Evolutionary conservation across 345 rosid genomes (phyloP).

Genomic region (Gossypium sturtianum): DNA sequence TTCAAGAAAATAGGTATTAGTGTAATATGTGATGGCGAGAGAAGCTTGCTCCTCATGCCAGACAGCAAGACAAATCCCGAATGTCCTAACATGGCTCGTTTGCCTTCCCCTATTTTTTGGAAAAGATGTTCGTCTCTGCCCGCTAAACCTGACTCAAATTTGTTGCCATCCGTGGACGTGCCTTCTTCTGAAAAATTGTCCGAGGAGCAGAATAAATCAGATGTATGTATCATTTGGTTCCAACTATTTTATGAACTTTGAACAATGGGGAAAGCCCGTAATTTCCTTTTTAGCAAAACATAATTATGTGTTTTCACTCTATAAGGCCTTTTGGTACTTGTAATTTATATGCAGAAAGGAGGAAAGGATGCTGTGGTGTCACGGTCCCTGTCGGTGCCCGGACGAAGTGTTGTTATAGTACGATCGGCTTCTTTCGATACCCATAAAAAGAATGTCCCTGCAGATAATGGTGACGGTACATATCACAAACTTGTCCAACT

Average conservation of each 20-base stretch:
- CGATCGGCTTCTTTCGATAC: conserved; percentile 63
- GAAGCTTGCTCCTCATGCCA: conserved; percentile 57
- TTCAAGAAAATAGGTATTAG: conserved; percentile 52
- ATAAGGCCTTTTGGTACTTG: not conserved
- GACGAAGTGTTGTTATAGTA: conserved; percentile 66
- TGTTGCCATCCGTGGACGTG: conserved; percentile 54
- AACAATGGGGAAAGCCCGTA: too few relatives aligned
- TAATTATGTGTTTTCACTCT: not conserved
- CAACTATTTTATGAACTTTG: not conserved
- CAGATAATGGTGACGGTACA: conserved; percentile 41
- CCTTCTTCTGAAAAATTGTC: conserved; percentile 60
- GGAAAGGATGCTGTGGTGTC: conserved; percentile 43
- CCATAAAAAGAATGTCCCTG: conserved; percentile 25
- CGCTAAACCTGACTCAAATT: conserved; percentile 48
- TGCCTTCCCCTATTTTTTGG: conserved; percentile 50
- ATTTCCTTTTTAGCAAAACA: not conserved
- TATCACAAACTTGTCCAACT: not conserved
- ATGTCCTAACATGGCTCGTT: conserved; percentile 35
- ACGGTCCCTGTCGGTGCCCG: conserved; percentile 74
- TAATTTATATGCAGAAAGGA: conserved; percentile 51
- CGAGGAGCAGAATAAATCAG: conserved; percentile 39
- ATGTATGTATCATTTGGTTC: conserved; percentile 24
- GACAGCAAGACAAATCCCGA: conserved; percentile 39
- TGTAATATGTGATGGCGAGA: conserved; percentile 42
- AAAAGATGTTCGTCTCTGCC: conserved; percentile 78